Percentiles rank a stretch among this genome's conserved stretches.
Evolutionary conservation across 2,329 filamentous ascomycete species (phyloP).

Genomic region (Aureobasidium leucospermi): DNA sequence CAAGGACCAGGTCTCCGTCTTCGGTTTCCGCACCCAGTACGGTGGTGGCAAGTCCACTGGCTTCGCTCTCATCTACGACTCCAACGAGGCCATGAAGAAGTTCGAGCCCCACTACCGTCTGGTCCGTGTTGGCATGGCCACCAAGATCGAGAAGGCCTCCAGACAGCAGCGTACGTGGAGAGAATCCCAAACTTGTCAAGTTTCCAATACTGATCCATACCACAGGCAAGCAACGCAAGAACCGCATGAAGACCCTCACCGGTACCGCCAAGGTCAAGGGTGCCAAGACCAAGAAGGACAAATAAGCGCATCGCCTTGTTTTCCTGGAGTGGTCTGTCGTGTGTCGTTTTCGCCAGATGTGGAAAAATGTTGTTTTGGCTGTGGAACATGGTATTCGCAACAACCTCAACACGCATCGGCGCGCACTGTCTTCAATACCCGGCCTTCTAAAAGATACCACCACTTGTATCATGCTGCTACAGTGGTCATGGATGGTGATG

Average conservation of each 20-base stretch:
- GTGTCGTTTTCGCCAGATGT: background rate
- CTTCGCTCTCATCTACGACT: slow-evolving; percentile 98
- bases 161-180: slow-evolving; percentile 95
- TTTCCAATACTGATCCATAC: background rate
- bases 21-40: slow-evolving; percentile 96
- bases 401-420: background rate
- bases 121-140: slow-evolving; percentile 83
- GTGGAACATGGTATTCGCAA: background rate
- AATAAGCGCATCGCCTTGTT: slow-evolving; percentile 25
- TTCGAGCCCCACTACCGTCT: slow-evolving; percentile 99
- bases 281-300: slow-evolving; percentile 72
- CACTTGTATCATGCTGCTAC: background rate
- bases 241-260: slow-evolving; percentile 97
- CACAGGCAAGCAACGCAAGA: slow-evolving; percentile 99
- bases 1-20: slow-evolving; percentile 96
- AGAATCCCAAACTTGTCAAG: background rate
- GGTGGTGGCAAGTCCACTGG: slow-evolving; percentile 99
- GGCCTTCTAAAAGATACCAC: background rate
- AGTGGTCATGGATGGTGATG: slow-evolving; percentile 11
- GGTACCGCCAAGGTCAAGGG: slow-evolving; percentile 98
- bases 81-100: slow-evolving; percentile 97
- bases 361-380: background rate
- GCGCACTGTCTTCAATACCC: background rate
- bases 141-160: slow-evolving; percentile 93
- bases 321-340: background rate